phyloP scores from a whole-genome alignment of 768 basidiomycete species.

The Amanita pseudoporphyria region DNA sequence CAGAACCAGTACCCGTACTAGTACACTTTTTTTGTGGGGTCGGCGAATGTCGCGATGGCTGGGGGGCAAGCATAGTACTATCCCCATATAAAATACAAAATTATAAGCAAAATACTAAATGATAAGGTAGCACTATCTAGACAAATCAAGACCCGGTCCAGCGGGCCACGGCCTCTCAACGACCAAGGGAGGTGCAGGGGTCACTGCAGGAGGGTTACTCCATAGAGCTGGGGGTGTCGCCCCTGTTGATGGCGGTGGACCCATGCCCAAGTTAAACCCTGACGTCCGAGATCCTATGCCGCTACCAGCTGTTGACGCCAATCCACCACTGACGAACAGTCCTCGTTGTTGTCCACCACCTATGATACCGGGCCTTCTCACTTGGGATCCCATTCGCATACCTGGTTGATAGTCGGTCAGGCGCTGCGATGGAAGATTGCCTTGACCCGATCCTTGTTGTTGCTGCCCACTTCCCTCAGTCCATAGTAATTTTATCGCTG shows the following conservation, averaged over 20 bases:
- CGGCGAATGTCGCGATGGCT: too few relatives aligned
- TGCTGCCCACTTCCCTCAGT: conserved; percentile 22
- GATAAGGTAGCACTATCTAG: conserved; percentile 16
- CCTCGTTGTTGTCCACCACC: conserved; percentile 32
- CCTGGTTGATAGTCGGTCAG: conserved; percentile 42
- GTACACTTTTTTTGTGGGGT: too few relatives aligned
- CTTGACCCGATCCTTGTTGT: conserved; percentile 17
- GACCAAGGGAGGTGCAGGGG: conserved; percentile 30
- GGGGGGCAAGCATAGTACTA: too few relatives aligned
- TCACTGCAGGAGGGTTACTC: conserved; percentile 27
- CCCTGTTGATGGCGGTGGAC: conserved; percentile 20
- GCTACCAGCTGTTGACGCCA: conserved; percentile 10
- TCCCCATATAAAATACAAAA: too few relatives aligned
- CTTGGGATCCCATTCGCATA: conserved; percentile 41
- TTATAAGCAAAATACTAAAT: background rate
- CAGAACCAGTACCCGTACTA: too few relatives aligned
- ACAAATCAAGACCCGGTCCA: conserved; percentile 29
- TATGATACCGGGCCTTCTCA: conserved; percentile 52
- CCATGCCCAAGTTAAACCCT: conserved; percentile 12
- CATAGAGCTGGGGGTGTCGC: conserved; percentile 23
- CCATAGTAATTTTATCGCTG: conserved; percentile 19
- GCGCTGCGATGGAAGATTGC: conserved; percentile 29
- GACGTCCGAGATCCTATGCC: background rate
- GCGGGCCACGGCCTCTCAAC: conserved; percentile 37
- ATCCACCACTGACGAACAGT: conserved; percentile 20